Evolutionary conservation across 129 eudicot species (phyloP), one percentile per base, ranked within the genome.

Genomic region (Chrysanthemum seticuspe): DNA sequence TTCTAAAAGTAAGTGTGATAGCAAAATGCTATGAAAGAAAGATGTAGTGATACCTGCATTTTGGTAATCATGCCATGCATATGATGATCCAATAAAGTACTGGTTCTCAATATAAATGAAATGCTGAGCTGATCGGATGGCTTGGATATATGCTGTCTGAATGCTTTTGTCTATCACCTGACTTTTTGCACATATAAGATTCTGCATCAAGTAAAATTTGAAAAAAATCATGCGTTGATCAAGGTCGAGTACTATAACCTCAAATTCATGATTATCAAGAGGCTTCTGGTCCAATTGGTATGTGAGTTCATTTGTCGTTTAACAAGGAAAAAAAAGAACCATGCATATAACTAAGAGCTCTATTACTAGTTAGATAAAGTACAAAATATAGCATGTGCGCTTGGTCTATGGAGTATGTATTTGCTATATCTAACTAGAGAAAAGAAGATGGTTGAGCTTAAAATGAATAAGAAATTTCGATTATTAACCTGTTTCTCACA

Each of bases 41-140:
- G 10, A 49, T 50, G 55, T 36, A 71, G 51, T 53, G 10, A 52
- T 53, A 90, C 98, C 98, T 80, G 97, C 95, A 73, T 94, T 80
- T 85, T 86, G 88, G 86, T 94, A 90, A 16, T 91, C 74, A 0
- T 96, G 96, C 98, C 98, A 94, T 52, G 93, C 98, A 77, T 90
- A 94, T 44, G 97, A 91, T 29, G 97, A 91, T 74, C 97, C 97
- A 58, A 91, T 83, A 79, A 91, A 91, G 79, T 91, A 94, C 70
- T 94, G 98, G 76, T 94, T 94, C 77, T 94, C 98, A 18, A 94
- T 94, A 65, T 94, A 94, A 66, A 94, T 87, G 65, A 87, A 94
- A 74, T 86, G 97, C 58, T 90, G 90, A 64, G 98, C 98, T 61
- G 98, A 94, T 64, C 98, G 85, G 65, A 94, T 94, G 50, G 96